Evolutionary conservation across 2,329 filamentous ascomycete genomes (phyloP), one percentile per base, ranked within the genome.

Genomic region (Verticillium zaregamsianum): DNA sequence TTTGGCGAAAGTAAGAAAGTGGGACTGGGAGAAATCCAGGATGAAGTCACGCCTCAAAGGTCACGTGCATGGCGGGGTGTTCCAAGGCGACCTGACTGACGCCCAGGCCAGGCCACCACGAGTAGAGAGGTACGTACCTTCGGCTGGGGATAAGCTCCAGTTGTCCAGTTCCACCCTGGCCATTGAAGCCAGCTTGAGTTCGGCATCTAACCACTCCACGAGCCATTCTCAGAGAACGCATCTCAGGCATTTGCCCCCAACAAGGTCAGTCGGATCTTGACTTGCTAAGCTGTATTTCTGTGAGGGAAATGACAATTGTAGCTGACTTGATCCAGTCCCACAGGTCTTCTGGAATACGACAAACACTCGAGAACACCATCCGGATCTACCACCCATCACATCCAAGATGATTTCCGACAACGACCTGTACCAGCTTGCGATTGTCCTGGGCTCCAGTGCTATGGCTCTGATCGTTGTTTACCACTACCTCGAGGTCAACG

Each of bases 381-480:
- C 45, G 20, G n/a, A 52, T 23, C 45, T 23, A 25, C 28, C 15
- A 55, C 25, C 20, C 25, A 54, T 5, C 49, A 25, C 49, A 25
- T 59, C 71, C 81, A 91, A 71, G 57, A 99, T 99, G 95, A 98
- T 99, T 74, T 90, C 93, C 74, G 95, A 99, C 86, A 81, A 85
- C 75, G 89, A 95, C 67, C 89, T 99, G 70, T 97, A 98, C 84
- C 86, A 86, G 65, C 86, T 99, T 33, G 93, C 95, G 76, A 88
- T 98, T 75, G 94, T 97, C 76, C 90, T 99, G 63, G 95, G 95
- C 79, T 90, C 88, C 61, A 86, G 89, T 49, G 88, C 94, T 66
- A 94, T 98, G 91, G 82, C 97, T 55, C 84, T 99, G 65, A 97
- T 98, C 67, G 88, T 99, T 33, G 79, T 96, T 32, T 98, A 99